Evolutionary conservation across 139 green algal species (phyloP).

Genomic region (Penium margaritaceum): DNA sequence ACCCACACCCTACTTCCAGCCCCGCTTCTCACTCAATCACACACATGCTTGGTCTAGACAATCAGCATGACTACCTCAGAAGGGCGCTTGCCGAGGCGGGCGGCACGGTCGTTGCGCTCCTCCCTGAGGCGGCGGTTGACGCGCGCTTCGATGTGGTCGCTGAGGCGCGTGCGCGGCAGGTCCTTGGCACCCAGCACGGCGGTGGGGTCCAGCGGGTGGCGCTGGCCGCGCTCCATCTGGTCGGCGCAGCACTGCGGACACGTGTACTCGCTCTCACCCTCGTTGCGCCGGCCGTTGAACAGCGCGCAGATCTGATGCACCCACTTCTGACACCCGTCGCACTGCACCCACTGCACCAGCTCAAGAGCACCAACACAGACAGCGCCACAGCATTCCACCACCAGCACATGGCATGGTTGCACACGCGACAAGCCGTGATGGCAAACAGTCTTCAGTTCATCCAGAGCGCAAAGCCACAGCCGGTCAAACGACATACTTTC

Average conservation of each 20-base stretch:
- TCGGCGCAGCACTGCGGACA: constrained; percentile 82
- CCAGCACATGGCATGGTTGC: too few relatives aligned
- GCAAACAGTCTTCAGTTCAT: too few relatives aligned
- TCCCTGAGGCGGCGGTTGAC: constrained; percentile 48
- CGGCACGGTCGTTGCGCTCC: constrained; percentile 49
- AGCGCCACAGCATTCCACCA: too few relatives aligned
- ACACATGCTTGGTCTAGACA: too few relatives aligned
- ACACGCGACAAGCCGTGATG: too few relatives aligned
- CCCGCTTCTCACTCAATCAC: too few relatives aligned
- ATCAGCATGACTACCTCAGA: too few relatives aligned
- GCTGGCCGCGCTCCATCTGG: constrained; percentile 47
- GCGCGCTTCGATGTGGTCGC: constrained; percentile 59
- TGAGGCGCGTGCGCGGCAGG: constrained; percentile 72
- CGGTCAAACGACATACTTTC: too few relatives aligned
- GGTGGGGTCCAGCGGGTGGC: constrained; percentile 48
- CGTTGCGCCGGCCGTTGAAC: constrained; percentile 92
- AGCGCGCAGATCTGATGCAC: constrained; percentile 93
- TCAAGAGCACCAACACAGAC: too few relatives aligned
- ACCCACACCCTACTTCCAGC: too few relatives aligned
- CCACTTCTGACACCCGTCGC: constrained; percentile 88
- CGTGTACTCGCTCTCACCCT: constrained; percentile 72
- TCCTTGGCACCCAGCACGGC: constrained; percentile 81
- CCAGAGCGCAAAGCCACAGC: too few relatives aligned
- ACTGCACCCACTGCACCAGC: constrained; percentile 95
- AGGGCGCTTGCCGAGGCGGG: too few relatives aligned